These are phyloP conservation scores for Hypoxylon subgilvum DNA, from an alignment of 495 filamentous ascomycete genomes.

Conservation along the genomic window DNA sequence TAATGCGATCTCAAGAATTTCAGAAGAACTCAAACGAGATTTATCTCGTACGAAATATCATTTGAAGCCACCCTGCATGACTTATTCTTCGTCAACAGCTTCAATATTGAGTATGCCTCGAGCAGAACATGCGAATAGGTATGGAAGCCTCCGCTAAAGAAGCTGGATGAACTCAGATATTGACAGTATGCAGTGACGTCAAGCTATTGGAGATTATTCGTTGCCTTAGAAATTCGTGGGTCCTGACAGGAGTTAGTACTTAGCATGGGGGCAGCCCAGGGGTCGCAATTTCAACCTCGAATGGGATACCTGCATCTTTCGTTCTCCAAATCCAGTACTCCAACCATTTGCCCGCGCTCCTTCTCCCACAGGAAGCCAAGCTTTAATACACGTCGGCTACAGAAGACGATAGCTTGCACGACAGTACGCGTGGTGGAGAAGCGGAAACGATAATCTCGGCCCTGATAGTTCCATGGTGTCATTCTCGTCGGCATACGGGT, in stretches of 20 bases:
- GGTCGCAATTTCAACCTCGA: too few relatives aligned
- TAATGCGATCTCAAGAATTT: not conserved
- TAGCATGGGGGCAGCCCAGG: not conserved
- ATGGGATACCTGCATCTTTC: constrained; percentile 14
- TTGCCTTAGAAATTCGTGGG: constrained; percentile 18
- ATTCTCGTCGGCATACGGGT: not conserved
- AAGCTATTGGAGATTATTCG: constrained; percentile 8
- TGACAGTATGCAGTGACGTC: constrained; percentile 25
- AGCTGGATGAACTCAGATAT: not conserved
- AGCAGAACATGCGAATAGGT: too few relatives aligned
- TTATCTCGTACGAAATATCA: not conserved
- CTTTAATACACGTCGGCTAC: constrained; percentile 4
- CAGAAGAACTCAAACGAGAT: not conserved
- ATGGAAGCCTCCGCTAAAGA: too few relatives aligned
- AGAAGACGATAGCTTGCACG: constrained; percentile 1
- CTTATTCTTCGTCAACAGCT: too few relatives aligned
- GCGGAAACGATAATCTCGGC: constrained; percentile 2
- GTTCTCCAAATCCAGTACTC: constrained; percentile 12
- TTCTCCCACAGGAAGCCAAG: constrained; percentile 12
- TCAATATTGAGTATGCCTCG: too few relatives aligned
- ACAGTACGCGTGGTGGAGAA: not conserved
- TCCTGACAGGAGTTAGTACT: constrained; percentile 33
- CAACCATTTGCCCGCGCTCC: not conserved
- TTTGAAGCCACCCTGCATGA: too few relatives aligned
- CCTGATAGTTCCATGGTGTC: constrained; percentile 8